A percentile compares a stretch with the other conserved stretches of the same genome.
Evolutionary conservation across 441 rosid genomes (phyloP).

Genomic region (Populus trichocarpa): DNA sequence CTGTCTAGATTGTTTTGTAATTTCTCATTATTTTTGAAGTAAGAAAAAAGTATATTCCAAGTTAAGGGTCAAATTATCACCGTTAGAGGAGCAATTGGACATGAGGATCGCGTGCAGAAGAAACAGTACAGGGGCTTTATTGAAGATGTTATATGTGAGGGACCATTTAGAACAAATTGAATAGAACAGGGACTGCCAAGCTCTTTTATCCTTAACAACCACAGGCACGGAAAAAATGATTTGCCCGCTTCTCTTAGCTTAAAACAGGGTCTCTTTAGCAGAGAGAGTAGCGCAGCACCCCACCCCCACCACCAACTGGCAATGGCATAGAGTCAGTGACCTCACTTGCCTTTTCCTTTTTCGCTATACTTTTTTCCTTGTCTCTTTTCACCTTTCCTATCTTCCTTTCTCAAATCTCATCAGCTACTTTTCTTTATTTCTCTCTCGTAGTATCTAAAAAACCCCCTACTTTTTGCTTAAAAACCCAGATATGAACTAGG

Average conservation of each 20-base stretch:
- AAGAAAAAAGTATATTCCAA: no score
- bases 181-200: background rate
- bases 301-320: background rate
- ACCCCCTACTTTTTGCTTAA: constrained; percentile 14
- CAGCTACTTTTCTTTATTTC: background rate
- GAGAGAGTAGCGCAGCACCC: background rate
- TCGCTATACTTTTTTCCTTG: background rate
- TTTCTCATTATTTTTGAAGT: no score
- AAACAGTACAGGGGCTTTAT: background rate
- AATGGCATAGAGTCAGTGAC: background rate
- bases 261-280: background rate
- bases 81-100: no score
- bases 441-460: background rate
- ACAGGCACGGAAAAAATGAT: background rate
- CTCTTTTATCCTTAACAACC: background rate
- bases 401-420: background rate
- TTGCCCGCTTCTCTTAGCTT: background rate
- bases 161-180: background rate
- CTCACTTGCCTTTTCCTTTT: background rate
- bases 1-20: no score
- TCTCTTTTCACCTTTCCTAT: background rate
- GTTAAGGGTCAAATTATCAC: no score
- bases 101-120: no score
- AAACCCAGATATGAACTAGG: constrained; percentile 31
- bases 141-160: background rate